These are phyloP conservation scores for Tetrahymena borealis DNA, from an alignment of 73 alveolate species.

Conservation along the genomic window DNA sequence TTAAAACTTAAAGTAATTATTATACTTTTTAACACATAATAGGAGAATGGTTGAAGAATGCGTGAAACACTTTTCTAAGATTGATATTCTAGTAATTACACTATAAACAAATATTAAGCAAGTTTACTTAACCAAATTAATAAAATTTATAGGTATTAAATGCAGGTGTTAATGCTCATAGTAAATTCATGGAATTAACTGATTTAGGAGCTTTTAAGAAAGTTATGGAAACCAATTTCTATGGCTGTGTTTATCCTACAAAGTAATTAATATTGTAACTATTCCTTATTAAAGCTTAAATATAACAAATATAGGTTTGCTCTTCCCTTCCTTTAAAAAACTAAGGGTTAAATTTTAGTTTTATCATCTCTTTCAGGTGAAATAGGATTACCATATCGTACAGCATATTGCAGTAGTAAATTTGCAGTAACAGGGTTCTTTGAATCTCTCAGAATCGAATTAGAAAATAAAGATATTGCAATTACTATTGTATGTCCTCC, in stretches of 20 bases:
- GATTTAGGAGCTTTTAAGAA: constrained; percentile 45
- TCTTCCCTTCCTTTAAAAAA: constrained; percentile 43
- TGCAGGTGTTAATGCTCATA: constrained; percentile 79
- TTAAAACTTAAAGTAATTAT: background rate
- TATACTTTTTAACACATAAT: background rate
- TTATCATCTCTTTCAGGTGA: constrained; percentile 79
- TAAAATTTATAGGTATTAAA: constrained; percentile 8
- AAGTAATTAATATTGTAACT: constrained; percentile 1
- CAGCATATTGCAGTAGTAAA: constrained; percentile 73
- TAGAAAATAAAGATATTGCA: constrained; percentile 48
- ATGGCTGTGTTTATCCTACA: constrained; percentile 66
- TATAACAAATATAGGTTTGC: constrained; percentile 38
- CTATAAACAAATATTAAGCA: too few species aligned
- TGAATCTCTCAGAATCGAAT: constrained; percentile 68
- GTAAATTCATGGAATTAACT: constrained; percentile 50
- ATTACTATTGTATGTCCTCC: constrained; percentile 78
- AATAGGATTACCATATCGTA: constrained; percentile 66
- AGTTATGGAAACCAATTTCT: constrained; percentile 63
- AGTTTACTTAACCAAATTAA: too few species aligned
- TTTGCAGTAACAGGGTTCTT: constrained; percentile 80
- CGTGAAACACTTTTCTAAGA: constrained; percentile 5
- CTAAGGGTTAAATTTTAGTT: constrained; percentile 64
- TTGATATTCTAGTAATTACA: constrained; percentile 23
- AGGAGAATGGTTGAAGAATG: constrained; percentile 17
- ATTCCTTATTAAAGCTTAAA: background rate